Base-by-base conservation (phyloP, 805 yeast species). In the Huiozyma sinensis region DNA sequence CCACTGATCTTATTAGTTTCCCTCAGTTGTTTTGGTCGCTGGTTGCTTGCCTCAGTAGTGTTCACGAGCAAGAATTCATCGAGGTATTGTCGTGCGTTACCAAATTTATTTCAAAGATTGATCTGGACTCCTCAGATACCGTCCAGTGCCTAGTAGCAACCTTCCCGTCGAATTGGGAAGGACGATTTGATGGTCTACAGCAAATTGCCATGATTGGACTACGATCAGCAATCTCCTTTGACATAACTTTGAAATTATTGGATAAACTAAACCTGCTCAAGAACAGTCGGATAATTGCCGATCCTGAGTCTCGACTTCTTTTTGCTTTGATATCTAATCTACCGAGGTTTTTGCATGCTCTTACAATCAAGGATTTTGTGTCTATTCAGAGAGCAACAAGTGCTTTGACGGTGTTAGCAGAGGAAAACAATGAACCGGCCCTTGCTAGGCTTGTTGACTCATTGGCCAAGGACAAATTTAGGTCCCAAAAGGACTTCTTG, bases 11-110 rank as follows among this genome's bases (percentile, higher is more conserved):
- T 47, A 81, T 85, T 44, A 83, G 85, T 50, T 87, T 82, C 61
- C 97, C 98, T 0, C 97, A 89, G 57, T 66, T 94, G 35, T 92
- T 90, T 58, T 92, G 99, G 99, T 82, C 89, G 0, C 77, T 89
- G 32, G 92, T 88, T 10, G 98, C 97, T 0, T 83, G 96, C 52
- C 66, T 92, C 49, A 81, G 81, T 46, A 86, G 97, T 0, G 75
- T 88, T 29, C 95, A 89, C 54, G 97, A 94, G 58, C 88, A 82
- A 52, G 98, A 92, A 56, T 94, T 83, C 55, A 77, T 88, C 42
- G 97, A 94, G 55, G 84, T 83, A 0, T 67, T 92, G 28, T 83
- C 95, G 0, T 79, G 92, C 5, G 66, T 90, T 54, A 76, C 85
- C 29, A 88, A 86, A 54, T 82, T 89, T 54, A 75, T 92, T 8